Conservation (phyloP, 257 asterid genomes). For the Przewalskia tangutica region DNA sequence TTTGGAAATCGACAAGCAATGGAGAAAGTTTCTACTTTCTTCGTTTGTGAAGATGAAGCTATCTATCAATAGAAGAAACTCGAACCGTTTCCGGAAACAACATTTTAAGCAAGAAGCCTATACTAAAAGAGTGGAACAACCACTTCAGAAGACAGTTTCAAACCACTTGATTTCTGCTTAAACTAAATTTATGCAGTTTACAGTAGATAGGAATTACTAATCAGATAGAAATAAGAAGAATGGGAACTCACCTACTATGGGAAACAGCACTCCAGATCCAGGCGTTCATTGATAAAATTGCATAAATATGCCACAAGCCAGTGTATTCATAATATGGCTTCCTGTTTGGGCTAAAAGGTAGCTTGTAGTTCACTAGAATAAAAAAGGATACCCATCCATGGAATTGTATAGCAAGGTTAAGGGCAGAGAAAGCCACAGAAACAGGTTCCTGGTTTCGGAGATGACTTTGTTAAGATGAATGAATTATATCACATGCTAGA, state of each 20-base stretch:
- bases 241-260: slow-evolving; percentile 56
- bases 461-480: neutral
- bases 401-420: slow-evolving; percentile 80
- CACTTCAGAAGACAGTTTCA: neutral
- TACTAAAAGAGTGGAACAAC: neutral
- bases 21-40: neutral
- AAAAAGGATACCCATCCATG: slow-evolving; percentile 92
- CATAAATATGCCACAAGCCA: slow-evolving; percentile 76
- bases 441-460: slow-evolving; percentile 62
- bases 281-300: slow-evolving; percentile 61
- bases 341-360: slow-evolving; percentile 54
- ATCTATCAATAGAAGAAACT: neutral
- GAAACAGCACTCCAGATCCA: slow-evolving; percentile 89
- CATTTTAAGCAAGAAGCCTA: neutral
- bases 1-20: neutral
- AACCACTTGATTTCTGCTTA: neutral
- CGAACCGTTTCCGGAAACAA: neutral
- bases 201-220: neutral
- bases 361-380: slow-evolving; percentile 70
- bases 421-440: slow-evolving; percentile 76
- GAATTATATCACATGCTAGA: neutral
- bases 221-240: neutral
- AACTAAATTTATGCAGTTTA: neutral
- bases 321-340: slow-evolving; percentile 70
- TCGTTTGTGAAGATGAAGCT: neutral